Evolutionary conservation across 225 moss, liverwort and hornwort species (phyloP), one percentile per base, ranked within the genome.

Genomic region (Physcomitrium patens): DNA sequence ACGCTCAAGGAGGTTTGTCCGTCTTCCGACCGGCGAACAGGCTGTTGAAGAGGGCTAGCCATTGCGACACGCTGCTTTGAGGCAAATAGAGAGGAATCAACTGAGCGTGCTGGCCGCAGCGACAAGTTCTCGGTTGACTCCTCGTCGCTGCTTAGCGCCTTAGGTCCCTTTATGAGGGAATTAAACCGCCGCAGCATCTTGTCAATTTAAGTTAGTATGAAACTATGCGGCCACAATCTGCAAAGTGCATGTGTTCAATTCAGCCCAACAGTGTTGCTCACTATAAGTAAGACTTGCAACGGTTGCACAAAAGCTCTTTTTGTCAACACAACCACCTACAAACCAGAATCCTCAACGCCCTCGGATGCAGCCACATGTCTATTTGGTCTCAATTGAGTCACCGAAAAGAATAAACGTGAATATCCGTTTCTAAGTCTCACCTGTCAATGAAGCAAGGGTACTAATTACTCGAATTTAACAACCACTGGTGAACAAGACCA

Each of bases 121-220:
- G 74, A 74, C 49, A 82, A 45, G 20, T 84, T 77, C 64, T 77
- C 77, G 31, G 65, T 76, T 59, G 71, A 1, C 12, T n/a, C 46
- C 9, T 77, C 87, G 0, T 80, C 84, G 10, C 57, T 74, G 43
- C 41, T 71, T 44, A 77, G 80, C 10, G 60, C 60, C 75, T 87
- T 87, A 0, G 83, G 69, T 47, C 84, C 82, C 84, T 87, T 87
- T 55, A 87, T 87, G 44, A 87, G 84, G 53, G 87, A 87, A 72
- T 87, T 87, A 79, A 87, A 87, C 19, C 87, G 74, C 45, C 87
- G 84, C 16, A 87, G 75, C 87, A 87, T 87, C 71, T 24, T 67
- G 49, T 27, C 60, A 0, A 48, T 43, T 4, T 1, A 37, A 24
- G 27, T 5, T 50, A n/a, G 31, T 59, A 0, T 28, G 11, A 12